These are phyloP conservation scores for Diaporthe sp. DNA, from an alignment of 2,329 filamentous ascomycete species.

Conservation along the genomic window DNA sequence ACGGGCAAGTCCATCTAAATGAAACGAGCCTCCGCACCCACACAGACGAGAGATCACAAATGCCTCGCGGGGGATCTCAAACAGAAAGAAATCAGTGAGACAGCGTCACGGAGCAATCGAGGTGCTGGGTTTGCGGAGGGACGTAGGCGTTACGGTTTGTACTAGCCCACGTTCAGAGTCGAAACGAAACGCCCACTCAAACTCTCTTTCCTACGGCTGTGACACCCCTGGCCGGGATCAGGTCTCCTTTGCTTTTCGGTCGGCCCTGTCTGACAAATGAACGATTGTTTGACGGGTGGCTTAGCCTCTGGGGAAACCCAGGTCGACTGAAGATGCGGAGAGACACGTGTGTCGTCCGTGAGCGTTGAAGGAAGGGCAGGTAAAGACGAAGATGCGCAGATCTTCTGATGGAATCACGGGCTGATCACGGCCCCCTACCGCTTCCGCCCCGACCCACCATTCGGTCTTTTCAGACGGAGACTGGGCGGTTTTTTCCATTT, in stretches of 20 bases:
- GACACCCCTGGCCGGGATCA: slow-evolving; percentile 23
- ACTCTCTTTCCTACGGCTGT: slow-evolving; percentile 12
- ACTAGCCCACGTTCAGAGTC: slow-evolving; percentile 18
- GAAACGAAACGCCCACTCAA: slow-evolving; percentile 30
- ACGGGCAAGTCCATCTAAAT: slow-evolving; percentile 15
- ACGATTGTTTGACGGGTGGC: slow-evolving; percentile 23
- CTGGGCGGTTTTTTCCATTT: not conserved
- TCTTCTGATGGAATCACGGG: not conserved
- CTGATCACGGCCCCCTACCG: not conserved
- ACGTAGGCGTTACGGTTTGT: slow-evolving; percentile 22
- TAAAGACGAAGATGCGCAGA: not conserved
- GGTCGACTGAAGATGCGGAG: not conserved
- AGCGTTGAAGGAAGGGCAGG: slow-evolving; percentile 3
- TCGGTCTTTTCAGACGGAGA: not conserved
- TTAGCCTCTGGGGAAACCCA: slow-evolving; percentile 4
- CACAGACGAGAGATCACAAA: slow-evolving; percentile 8
- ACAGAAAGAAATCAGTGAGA: slow-evolving; percentile 4
- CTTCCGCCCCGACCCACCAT: not conserved
- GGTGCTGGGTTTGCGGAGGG: not conserved
- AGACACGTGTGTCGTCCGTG: not conserved
- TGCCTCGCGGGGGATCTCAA: slow-evolving; percentile 11
- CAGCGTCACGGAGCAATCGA: no score
- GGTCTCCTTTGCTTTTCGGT: not conserved
- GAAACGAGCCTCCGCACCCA: slow-evolving; percentile 15
- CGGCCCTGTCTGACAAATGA: slow-evolving; percentile 9